Evolutionary conservation across 192 early-diverging fungal species (phyloP).

Genomic region (Cetraspora pellucida): DNA sequence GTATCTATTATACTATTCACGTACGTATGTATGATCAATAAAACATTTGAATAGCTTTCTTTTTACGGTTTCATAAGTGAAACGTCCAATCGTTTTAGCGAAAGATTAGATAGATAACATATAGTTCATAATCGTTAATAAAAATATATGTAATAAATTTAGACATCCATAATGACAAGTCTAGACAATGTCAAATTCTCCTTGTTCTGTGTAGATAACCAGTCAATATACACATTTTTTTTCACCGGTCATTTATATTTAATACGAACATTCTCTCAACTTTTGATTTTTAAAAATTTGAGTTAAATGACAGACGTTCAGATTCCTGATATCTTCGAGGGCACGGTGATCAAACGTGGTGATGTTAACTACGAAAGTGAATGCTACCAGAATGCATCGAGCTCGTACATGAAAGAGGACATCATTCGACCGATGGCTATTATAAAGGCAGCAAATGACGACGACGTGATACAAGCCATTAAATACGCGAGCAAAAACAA

Average conservation of each 20-base stretch:
- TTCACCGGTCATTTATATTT: constrained; percentile 5
- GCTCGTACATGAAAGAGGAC: constrained; percentile 14
- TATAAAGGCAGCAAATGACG: constrained; percentile 35
- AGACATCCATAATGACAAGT: too few relatives aligned
- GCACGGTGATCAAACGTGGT: constrained; percentile 7
- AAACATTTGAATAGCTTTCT: too few relatives aligned
- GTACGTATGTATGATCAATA: too few relatives aligned
- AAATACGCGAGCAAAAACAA: constrained; percentile 33
- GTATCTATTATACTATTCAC: too few relatives aligned
- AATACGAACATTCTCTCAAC: background rate
- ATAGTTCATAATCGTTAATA: too few relatives aligned
- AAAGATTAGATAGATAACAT: too few relatives aligned
- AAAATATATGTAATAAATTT: too few relatives aligned
- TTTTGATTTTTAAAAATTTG: constrained; percentile 12
- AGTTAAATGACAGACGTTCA: background rate
- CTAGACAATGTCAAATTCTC: too few relatives aligned
- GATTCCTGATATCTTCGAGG: constrained; percentile 27
- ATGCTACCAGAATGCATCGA: constrained; percentile 36
- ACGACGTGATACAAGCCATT: constrained; percentile 38
- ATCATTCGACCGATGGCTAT: constrained; percentile 32
- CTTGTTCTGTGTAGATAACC: too few relatives aligned
- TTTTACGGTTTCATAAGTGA: too few relatives aligned
- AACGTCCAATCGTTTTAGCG: too few relatives aligned
- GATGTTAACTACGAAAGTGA: constrained; percentile 5
- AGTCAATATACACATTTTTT: background rate